Evolutionary conservation across 2,329 filamentous ascomycete species (phyloP).

Genomic region (Bipolaris sorokiniana): DNA sequence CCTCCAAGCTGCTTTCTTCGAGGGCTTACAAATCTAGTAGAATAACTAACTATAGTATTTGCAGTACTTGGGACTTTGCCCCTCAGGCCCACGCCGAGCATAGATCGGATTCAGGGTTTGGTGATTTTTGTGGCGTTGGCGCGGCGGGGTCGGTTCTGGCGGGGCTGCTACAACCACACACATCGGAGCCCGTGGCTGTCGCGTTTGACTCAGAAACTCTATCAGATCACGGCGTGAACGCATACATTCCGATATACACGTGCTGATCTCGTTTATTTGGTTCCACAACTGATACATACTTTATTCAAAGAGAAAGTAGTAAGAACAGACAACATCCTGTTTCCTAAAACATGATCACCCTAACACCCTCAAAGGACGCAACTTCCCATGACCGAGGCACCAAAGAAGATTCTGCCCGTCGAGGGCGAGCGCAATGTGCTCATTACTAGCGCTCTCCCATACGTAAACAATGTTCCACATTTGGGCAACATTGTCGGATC

Average conservation of each 20-base stretch:
- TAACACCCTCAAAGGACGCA: conserved; percentile 4
- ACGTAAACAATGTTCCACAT: conserved; percentile 78
- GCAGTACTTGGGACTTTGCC: background rate
- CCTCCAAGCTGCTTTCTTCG: background rate
- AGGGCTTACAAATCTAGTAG: background rate
- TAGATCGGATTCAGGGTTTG: conserved; percentile 11
- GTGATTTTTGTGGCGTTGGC: conserved; percentile 23
- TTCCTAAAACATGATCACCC: background rate
- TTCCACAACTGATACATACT: background rate
- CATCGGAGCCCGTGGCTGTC: conserved; percentile 19
- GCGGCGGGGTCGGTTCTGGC: conserved; percentile 31
- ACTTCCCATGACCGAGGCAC: conserved; percentile 37
- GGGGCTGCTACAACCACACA: conserved; percentile 28
- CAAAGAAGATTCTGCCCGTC: conserved; percentile 56
- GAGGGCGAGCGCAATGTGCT: conserved; percentile 79
- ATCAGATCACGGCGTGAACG: conserved; percentile 12
- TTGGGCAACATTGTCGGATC: conserved; percentile 60
- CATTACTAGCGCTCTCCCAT: conserved; percentile 89
- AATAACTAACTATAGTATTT: too few species aligned
- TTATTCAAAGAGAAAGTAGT: background rate
- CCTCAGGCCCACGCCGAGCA: background rate
- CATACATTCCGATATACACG: background rate
- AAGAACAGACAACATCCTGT: background rate
- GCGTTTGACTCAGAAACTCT: conserved; percentile 33
- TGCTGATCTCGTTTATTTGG: background rate